These are phyloP conservation scores for Hordeum marinum DNA, from an alignment of 176 grass and related monocot genomes.

Conservation along the genomic window DNA sequence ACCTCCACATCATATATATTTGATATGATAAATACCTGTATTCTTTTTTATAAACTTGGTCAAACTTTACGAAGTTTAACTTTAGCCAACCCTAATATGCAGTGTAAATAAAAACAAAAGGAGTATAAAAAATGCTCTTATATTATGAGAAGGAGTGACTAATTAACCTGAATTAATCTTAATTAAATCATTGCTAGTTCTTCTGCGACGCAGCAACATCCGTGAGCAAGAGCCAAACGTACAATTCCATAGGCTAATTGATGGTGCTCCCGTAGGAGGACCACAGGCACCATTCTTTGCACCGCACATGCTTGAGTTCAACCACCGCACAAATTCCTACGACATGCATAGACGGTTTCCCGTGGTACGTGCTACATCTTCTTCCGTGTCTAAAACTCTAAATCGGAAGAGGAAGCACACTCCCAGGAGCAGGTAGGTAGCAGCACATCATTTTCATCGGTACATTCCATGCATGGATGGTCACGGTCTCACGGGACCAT, in stretches of 20 bases:
- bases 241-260: neutral
- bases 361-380: neutral
- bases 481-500: neutral
- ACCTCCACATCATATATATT: too few relatives aligned
- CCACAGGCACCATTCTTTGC: neutral
- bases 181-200: too few relatives aligned
- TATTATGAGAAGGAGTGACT: too few relatives aligned
- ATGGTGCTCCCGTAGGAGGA: neutral
- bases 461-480: neutral
- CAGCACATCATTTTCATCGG: neutral
- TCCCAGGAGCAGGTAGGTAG: neutral
- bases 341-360: neutral
- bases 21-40: too few relatives aligned
- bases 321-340: neutral
- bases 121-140: too few relatives aligned
- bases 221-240: neutral
- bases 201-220: too few relatives aligned
- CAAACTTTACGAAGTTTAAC: too few relatives aligned
- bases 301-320: neutral
- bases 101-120: too few relatives aligned
- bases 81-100: too few relatives aligned
- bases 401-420: neutral
- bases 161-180: too few relatives aligned
- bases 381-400: neutral
- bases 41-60: too few relatives aligned